Evolutionary conservation across 2,329 filamentous ascomycete species (phyloP).

Genomic region (Hypoxylon rubiginosum): DNA sequence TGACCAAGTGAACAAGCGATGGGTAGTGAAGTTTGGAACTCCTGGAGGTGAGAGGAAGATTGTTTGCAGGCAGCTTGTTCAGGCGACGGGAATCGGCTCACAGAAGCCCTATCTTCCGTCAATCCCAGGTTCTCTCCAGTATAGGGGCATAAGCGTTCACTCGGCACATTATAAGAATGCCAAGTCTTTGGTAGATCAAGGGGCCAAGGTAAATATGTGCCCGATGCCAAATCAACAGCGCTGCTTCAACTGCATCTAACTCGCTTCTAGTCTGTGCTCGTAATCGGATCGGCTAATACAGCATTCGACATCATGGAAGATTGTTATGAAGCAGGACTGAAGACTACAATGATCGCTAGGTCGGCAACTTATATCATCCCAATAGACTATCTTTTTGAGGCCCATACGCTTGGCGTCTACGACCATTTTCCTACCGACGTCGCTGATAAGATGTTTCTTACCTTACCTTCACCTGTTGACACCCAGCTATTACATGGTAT

Average conservation of each 20-base stretch:
- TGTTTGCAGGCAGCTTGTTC: conserved; percentile 45
- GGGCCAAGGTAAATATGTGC: conserved; percentile 39
- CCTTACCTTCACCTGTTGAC: conserved; percentile 43
- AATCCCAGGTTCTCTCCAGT: conserved; percentile 39
- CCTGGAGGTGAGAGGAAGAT: conserved; percentile 11
- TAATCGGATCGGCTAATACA: conserved; percentile 59
- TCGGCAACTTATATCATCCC: conserved; percentile 55
- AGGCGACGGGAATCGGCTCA: conserved; percentile 47
- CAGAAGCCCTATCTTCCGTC: conserved; percentile 44
- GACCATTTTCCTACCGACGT: conserved; percentile 40
- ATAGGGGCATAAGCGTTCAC: conserved; percentile 47
- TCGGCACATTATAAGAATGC: conserved; percentile 45
- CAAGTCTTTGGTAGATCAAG: conserved; percentile 35
- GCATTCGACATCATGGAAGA: conserved; percentile 58
- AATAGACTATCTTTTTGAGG: conserved; percentile 48
- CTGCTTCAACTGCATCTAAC: conserved; percentile 20
- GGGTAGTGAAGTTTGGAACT: conserved; percentile 46
- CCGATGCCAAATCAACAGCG: neutral
- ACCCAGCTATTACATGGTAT: conserved; percentile 39
- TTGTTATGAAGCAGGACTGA: conserved; percentile 50
- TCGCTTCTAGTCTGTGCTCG: conserved; percentile 46
- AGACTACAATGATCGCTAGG: conserved; percentile 54
- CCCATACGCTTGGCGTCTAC: conserved; percentile 51
- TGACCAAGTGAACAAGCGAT: conserved; percentile 40
- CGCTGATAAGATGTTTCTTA: conserved; percentile 44